These are phyloP conservation scores for Suillus subalutaceus DNA, from an alignment of 768 basidiomycete species.

Conservation along the genomic window DNA sequence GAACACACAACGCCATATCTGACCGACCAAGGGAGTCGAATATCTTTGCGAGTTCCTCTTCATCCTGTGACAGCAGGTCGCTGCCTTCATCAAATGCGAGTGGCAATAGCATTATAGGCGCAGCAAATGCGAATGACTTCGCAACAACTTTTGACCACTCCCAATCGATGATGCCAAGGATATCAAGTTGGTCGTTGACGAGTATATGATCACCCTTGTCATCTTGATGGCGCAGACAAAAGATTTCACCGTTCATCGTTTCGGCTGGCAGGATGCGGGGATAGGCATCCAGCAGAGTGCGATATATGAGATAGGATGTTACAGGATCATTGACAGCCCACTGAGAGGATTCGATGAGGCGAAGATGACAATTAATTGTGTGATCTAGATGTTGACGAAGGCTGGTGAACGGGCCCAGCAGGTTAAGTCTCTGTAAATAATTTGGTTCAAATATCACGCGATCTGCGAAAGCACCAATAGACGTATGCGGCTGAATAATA, in stretches of 20 bases:
- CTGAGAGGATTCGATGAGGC: neutral
- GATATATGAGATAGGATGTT: conserved; percentile 14
- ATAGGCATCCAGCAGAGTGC: conserved; percentile 13
- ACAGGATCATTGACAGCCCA: neutral
- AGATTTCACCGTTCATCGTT: neutral
- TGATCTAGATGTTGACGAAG: neutral
- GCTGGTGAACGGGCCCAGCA: neutral
- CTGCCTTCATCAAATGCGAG: neutral
- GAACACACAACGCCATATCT: neutral
- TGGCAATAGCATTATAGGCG: neutral
- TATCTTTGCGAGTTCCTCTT: neutral
- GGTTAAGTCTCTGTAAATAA: neutral
- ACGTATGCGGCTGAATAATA: neutral
- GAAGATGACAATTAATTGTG: neutral
- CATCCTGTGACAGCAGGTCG: neutral
- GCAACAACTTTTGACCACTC: conserved; percentile 21
- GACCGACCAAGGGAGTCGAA: neutral
- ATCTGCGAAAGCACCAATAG: neutral
- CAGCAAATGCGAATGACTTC: neutral
- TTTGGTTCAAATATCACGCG: neutral
- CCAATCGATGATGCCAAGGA: conserved; percentile 35
- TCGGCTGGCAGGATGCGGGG: too few relatives aligned
- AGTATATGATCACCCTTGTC: conserved; percentile 31
- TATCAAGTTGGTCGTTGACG: conserved; percentile 24
- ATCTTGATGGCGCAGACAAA: conserved; percentile 27